Base-by-base conservation (phyloP, 805 yeast species). In the Kuraishia molischiana region DNA sequence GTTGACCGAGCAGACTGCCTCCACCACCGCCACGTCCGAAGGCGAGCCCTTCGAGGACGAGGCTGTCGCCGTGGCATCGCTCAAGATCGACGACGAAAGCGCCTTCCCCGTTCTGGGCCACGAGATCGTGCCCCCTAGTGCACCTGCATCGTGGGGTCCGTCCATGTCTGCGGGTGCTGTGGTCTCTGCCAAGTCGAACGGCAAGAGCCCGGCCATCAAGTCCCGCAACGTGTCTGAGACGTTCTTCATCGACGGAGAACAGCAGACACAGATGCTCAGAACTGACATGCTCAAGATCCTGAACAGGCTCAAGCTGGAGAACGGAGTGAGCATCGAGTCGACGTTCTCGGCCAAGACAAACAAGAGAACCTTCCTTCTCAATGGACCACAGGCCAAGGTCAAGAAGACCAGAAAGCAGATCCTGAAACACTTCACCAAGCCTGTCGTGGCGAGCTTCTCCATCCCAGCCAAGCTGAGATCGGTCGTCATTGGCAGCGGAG, bases 401-500 rank as follows among this genome's bases (percentile, higher is more conserved):
- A 67, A 65, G 38, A 62, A 59, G 34, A 96, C 94, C 40, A 81
- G 79, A 57, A 72, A 85, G 44, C 84, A 82, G 45, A 69, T 90
- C 40, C 70, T 84, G 43, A 79, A 77, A 52, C 80, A 75, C 48
- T 69, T 90, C 54, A 79, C 94, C 29, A 81, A 79, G 56, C 94
- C 94, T 38, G 74, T 81, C 40, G 62, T 61, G 4, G 61, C 74
- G 35, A 59, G 66, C 22, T 73, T 89, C 53, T 55, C 68, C 22
- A 74, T 89, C 38, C 97, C 97, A 24, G 73, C 89, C 11, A 74
- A 73, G 47, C 69, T 85, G 41, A 74, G 92, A 59, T 72, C 94
- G 5, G 72, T 74, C 36, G 74, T 89, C 41, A 89, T 89, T 60
- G 97, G 97, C 41, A 71, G 89, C 32, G 84, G 80, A 55, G 97